phyloP scores from a whole-genome alignment of 1,284 basidiomycete genomes.

The Leccinum insigne region DNA sequence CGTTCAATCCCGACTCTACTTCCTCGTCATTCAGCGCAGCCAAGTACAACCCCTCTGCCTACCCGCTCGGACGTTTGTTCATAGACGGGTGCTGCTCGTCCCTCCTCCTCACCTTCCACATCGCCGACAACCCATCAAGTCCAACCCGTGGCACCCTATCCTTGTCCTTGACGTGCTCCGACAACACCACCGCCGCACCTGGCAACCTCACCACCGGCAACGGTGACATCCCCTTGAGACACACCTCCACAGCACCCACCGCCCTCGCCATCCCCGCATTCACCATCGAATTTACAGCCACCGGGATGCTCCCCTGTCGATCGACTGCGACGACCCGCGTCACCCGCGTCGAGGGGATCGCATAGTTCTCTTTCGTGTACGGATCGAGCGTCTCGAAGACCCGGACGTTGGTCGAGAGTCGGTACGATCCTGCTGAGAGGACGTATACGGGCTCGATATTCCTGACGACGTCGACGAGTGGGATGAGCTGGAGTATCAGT shows the following conservation, averaged over 20 bases:
- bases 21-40: constrained; percentile 49
- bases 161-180: constrained; percentile 40
- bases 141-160: constrained; percentile 38
- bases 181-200: constrained; percentile 54
- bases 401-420: constrained; percentile 63
- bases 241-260: constrained; percentile 70
- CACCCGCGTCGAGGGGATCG: constrained; percentile 93
- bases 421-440: constrained; percentile 48
- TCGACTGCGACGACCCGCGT: constrained; percentile 90
- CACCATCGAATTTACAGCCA: constrained; percentile 86
- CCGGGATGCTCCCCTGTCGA: constrained; percentile 85
- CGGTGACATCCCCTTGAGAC: constrained; percentile 62
- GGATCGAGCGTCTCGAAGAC: constrained; percentile 96
- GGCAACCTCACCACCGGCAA: constrained; percentile 71
- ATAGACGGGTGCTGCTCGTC: constrained; percentile 86
- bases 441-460: constrained; percentile 52
- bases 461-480: constrained; percentile 28
- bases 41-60: constrained; percentile 78
- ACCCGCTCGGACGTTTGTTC: constrained; percentile 83
- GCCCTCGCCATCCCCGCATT: constrained; percentile 75
- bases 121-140: constrained; percentile 3
- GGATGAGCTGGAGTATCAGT: constrained; percentile 4
- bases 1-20: constrained; percentile 67
- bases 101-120: constrained; percentile 60
- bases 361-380: constrained; percentile 93